phyloP scores from a whole-genome alignment of 1,139 yeast genomes.

The Yamadazyma atmosphaerica region DNA sequence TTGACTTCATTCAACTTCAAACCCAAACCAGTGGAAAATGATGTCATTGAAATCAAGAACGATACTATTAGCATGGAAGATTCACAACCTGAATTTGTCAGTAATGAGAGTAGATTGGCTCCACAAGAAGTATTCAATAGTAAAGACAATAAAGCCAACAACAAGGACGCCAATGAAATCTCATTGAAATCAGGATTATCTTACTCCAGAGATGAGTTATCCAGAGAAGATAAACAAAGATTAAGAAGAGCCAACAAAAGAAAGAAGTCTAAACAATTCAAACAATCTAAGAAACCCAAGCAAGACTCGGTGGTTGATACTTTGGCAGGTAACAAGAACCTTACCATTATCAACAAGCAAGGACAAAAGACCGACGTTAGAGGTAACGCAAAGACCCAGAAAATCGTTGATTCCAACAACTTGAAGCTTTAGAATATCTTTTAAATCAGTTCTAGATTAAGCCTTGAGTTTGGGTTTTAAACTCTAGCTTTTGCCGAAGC shows the following conservation, averaged over 20 bases:
- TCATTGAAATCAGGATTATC: conserved; percentile 79
- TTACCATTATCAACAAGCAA: conserved; percentile 74
- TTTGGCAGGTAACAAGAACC: conserved; percentile 69
- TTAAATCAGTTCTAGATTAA: not conserved
- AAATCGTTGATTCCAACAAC: conserved; percentile 22
- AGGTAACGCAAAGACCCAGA: conserved; percentile 60
- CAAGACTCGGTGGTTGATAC: conserved; percentile 61
- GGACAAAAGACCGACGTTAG: conserved; percentile 75
- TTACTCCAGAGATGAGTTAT: conserved; percentile 79
- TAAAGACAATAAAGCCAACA: conserved; percentile 38
- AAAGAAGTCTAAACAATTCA: conserved; percentile 61
- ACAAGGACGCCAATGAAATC: conserved; percentile 47
- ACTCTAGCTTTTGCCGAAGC: too few species aligned
- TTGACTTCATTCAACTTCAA: conserved; percentile 90
- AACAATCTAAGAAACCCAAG: conserved; percentile 31
- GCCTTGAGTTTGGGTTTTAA: too few species aligned
- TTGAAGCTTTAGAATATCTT: conserved; percentile 20
- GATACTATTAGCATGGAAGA: conserved; percentile 92
- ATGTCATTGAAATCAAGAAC: conserved; percentile 73
- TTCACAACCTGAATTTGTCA: conserved; percentile 86
- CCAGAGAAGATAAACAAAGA: conserved; percentile 84
- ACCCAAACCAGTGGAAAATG: conserved; percentile 81
- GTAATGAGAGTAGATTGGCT: conserved; percentile 77
- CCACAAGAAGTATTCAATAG: conserved; percentile 91
- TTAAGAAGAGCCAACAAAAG: conserved; percentile 86